Evolutionary conservation across 2,329 filamentous ascomycete species (phyloP).

Genomic region (Amylocarpus encephaloides): DNA sequence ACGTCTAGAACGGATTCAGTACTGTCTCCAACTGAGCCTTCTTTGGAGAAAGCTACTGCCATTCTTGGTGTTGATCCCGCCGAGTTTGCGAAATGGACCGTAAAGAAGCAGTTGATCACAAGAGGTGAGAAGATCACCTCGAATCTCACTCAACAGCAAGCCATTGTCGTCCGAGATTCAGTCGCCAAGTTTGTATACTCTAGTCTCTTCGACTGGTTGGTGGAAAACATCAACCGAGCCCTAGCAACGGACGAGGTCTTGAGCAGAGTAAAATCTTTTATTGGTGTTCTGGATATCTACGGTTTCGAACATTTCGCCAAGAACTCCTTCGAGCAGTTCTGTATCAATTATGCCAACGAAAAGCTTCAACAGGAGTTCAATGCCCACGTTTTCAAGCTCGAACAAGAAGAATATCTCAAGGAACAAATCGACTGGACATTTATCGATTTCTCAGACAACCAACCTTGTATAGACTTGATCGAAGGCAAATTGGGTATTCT

Average conservation of each 20-base stretch:
- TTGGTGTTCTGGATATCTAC: conserved; percentile 98
- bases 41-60: conserved; percentile 71
- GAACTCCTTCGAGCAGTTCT: conserved; percentile 99
- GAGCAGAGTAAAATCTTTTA: conserved; percentile 78
- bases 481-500: conserved; percentile 94
- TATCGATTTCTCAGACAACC: conserved; percentile 98
- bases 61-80: conserved; percentile 81
- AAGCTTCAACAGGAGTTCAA: conserved; percentile 99
- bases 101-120: conserved; percentile 97
- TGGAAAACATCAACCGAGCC: conserved; percentile 91
- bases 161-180: conserved; percentile 89
- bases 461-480: conserved; percentile 97
- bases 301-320: conserved; percentile 99
- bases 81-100: conserved; percentile 94
- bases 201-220: conserved; percentile 96
- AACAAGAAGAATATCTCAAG: conserved; percentile 94
- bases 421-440: conserved; percentile 99
- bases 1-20: conserved; percentile 84
- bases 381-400: conserved; percentile 97
- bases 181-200: conserved; percentile 99
- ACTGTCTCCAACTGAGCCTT: conserved; percentile 72
- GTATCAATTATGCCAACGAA: conserved; percentile 99
- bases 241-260: conserved; percentile 85
- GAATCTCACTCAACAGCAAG: conserved; percentile 88
- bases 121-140: conserved; percentile 97